Evolutionary conservation across 306 rosid genomes (phyloP).

Genomic region (Ammopiptanthus mongolicus): DNA sequence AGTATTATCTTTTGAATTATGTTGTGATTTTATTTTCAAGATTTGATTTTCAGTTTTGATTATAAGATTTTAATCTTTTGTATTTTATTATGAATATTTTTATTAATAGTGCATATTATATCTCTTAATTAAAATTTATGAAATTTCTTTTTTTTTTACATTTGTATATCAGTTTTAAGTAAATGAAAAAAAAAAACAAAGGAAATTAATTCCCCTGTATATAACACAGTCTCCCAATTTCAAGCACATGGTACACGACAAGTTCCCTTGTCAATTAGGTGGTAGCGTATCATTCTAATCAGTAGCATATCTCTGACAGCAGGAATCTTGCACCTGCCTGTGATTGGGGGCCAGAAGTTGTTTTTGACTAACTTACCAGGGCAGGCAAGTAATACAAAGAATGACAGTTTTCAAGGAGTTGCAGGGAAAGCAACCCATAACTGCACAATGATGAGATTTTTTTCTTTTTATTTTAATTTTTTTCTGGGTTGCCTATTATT

Average conservation of each 20-base stretch:
- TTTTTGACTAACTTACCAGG: slow-evolving; percentile 41
- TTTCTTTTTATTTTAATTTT: background rate
- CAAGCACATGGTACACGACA: slow-evolving; percentile 47
- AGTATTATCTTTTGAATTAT: too few species aligned
- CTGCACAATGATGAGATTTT: slow-evolving; percentile 22
- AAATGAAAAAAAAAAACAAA: too few species aligned
- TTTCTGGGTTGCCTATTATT: background rate
- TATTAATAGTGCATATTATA: too few species aligned
- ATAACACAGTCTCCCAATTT: background rate
- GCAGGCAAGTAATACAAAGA: background rate
- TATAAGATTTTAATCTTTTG: too few species aligned
- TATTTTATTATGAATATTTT: too few species aligned
- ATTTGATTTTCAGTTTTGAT: too few species aligned
- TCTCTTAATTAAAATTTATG: too few species aligned
- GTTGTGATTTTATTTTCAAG: too few species aligned
- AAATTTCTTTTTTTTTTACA: too few species aligned
- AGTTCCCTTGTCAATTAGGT: slow-evolving; percentile 12
- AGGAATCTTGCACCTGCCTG: slow-evolving; percentile 27
- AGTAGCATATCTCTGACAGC: slow-evolving; percentile 35
- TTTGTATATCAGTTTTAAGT: too few species aligned
- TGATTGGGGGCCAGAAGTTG: slow-evolving; percentile 18
- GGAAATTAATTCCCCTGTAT: too few species aligned
- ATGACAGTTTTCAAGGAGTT: slow-evolving; percentile 17
- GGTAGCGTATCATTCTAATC: slow-evolving; percentile 22
- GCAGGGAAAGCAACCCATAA: slow-evolving; percentile 37